Evolutionary conservation across 2,329 filamentous ascomycete species (phyloP).

Genomic region (Aspergillus arachidicola): DNA sequence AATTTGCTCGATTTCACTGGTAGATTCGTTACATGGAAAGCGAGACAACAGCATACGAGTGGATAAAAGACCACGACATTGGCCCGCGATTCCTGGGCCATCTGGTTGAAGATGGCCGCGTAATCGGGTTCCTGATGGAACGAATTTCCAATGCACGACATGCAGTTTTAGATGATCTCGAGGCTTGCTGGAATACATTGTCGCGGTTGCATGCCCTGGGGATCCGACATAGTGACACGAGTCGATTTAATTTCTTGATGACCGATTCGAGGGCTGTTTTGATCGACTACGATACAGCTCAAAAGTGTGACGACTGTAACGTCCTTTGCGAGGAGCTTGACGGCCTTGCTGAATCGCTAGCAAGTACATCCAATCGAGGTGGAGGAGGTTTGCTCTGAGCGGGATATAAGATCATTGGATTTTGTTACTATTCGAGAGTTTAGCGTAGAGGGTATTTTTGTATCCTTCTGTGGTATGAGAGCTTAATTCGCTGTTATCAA

Average conservation of each 20-base stretch:
- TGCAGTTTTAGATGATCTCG: slow-evolving; percentile 25
- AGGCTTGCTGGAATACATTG: slow-evolving; percentile 22
- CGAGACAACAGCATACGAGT: slow-evolving; percentile 42
- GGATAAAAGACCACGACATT: slow-evolving; percentile 38
- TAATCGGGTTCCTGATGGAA: slow-evolving; percentile 47
- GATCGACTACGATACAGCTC: slow-evolving; percentile 33
- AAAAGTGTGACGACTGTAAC: slow-evolving; percentile 25
- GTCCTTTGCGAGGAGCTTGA: slow-evolving; percentile 22
- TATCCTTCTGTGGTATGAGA: neutral
- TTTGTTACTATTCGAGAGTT: neutral
- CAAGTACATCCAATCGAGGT: neutral
- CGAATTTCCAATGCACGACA: slow-evolving; percentile 26
- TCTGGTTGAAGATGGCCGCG: slow-evolving; percentile 40
- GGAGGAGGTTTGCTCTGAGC: neutral
- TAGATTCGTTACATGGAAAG: slow-evolving; percentile 40
- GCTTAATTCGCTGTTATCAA: neutral
- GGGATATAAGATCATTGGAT: neutral
- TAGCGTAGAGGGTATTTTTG: neutral
- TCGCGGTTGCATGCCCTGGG: slow-evolving; percentile 29
- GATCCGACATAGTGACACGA: slow-evolving; percentile 31
- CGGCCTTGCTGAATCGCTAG: slow-evolving; percentile 9
- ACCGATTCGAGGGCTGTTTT: slow-evolving; percentile 22
- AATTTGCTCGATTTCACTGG: slow-evolving; percentile 44
- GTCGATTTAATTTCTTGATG: slow-evolving; percentile 34
- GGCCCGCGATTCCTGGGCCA: slow-evolving; percentile 45